phyloP scores from a whole-genome alignment of 1,139 yeast species.

The Yamadazyma dendronema region DNA sequence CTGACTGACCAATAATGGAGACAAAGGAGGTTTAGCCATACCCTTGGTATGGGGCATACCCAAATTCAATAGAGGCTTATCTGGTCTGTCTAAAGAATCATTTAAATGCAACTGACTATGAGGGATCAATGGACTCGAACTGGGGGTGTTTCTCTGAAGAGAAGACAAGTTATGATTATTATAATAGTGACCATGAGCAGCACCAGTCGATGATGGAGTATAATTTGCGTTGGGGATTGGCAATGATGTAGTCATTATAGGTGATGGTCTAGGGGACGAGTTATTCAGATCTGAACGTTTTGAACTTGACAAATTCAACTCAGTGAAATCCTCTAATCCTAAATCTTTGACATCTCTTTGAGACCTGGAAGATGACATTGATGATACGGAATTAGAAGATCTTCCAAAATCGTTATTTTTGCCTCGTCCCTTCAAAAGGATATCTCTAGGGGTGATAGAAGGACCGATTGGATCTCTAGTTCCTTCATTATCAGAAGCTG shows the following conservation, averaged over 20 bases:
- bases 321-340: constrained; percentile 28
- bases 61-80: constrained; percentile 7
- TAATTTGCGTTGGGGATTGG: too few relatives aligned
- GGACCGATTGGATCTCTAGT: background rate
- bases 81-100: constrained; percentile 7
- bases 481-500: background rate
- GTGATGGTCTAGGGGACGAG: constrained; percentile 48
- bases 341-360: constrained; percentile 24
- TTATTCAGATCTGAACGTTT: constrained; percentile 26
- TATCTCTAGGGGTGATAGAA: constrained; percentile 41
- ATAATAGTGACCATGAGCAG: background rate
- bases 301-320: constrained; percentile 8
- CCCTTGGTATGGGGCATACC: constrained; percentile 1
- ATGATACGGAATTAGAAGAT: constrained; percentile 19
- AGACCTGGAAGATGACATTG: constrained; percentile 18
- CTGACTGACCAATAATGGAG: constrained; percentile 75
- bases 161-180: constrained; percentile 37
- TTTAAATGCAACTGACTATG: constrained; percentile 12
- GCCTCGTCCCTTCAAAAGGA: constrained; percentile 32
- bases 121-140: constrained; percentile 39
- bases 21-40: constrained; percentile 60
- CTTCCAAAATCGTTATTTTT: constrained; percentile 17
- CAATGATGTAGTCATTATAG: constrained; percentile 22
- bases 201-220: constrained; percentile 33
- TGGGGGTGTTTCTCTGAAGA: constrained; percentile 55